Conservation (phyloP, 2,329 filamentous ascomycete genomes). For the Penicillium frequentans region DNA sequence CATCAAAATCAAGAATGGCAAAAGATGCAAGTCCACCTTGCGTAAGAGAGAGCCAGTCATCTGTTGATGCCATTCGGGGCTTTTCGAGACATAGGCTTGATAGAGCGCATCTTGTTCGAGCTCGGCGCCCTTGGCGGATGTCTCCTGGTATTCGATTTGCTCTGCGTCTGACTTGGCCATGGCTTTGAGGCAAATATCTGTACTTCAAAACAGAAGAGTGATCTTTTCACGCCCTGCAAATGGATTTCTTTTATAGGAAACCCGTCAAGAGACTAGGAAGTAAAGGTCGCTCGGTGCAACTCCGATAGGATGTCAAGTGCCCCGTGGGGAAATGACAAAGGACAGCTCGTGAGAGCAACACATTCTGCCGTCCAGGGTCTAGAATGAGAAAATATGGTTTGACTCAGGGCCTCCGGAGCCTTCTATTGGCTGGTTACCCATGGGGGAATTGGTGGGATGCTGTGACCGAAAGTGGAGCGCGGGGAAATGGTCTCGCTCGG, state of each 20-base stretch:
- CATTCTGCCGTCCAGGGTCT: not conserved
- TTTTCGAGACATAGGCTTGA: conserved; percentile 25
- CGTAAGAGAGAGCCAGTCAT: conserved; percentile 26
- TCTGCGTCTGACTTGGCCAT: conserved; percentile 11
- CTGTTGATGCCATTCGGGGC: conserved; percentile 26
- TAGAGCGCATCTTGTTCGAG: conserved; percentile 27
- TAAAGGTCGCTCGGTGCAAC: conserved; percentile 5
- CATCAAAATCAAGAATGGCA: conserved; percentile 32
- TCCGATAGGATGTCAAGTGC: conserved; percentile 5
- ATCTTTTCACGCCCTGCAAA: not conserved
- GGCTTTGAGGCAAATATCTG: not conserved
- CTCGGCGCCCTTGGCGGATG: conserved; percentile 1
- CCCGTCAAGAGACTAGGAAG: not conserved
- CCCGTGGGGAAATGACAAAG: not conserved
- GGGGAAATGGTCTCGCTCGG: conserved; percentile 3
- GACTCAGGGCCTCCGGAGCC: not conserved
- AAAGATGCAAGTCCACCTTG: conserved; percentile 30
- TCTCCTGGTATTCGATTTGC: conserved; percentile 11
- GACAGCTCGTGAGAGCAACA: not conserved
- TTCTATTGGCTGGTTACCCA: not conserved
- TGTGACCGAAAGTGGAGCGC: not conserved
- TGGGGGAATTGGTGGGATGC: conserved; percentile 3
- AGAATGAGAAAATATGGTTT: not conserved
- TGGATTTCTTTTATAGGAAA: not conserved
- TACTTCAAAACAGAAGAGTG: not conserved